Percentiles rank a stretch among this genome's conserved stretches.
phyloP scores from a whole-genome alignment of 83 land plant genomes.

The Picea engelmannii region DNA sequence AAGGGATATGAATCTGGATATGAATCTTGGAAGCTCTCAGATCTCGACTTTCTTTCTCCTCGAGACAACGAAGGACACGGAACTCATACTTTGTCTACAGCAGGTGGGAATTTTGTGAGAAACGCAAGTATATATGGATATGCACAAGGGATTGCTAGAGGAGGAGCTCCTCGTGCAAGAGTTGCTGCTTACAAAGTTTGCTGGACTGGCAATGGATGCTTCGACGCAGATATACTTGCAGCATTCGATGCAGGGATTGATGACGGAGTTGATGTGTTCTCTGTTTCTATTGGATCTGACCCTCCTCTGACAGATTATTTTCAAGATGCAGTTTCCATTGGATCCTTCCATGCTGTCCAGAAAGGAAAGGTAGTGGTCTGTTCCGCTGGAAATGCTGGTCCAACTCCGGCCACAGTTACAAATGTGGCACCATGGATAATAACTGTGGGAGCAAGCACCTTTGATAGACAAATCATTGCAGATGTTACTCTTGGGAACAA shows the following conservation, averaged over 20 bases:
- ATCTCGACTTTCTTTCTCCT: neutral
- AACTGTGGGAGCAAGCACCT: constrained; percentile 34
- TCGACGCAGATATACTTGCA: constrained; percentile 24
- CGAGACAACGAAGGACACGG: constrained; percentile 27
- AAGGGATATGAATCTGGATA: constrained; percentile 21
- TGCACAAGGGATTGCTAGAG: constrained; percentile 24
- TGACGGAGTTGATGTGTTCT: constrained; percentile 32
- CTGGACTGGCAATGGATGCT: constrained; percentile 13
- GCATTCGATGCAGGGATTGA: constrained; percentile 24
- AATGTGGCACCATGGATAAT: constrained; percentile 36
- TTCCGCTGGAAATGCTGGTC: constrained; percentile 38
- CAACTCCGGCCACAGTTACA: constrained; percentile 19
- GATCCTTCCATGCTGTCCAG: constrained; percentile 30
- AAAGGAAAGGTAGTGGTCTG: constrained; percentile 24
- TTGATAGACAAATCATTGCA: constrained; percentile 21
- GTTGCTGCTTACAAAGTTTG: constrained; percentile 33
- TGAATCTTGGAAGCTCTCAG: neutral
- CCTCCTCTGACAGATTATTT: constrained; percentile 13
- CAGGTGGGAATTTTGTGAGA: constrained; percentile 20
- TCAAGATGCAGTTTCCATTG: constrained; percentile 30
- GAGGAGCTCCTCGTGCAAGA: constrained; percentile 28
- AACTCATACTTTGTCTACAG: constrained; percentile 31
- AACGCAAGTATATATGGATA: constrained; percentile 19
- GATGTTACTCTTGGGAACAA: constrained; percentile 17
- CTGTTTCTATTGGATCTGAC: constrained; percentile 14